Conservation (phyloP, 768 basidiomycete species). For the Lactarius pseudohatsudake region DNA sequence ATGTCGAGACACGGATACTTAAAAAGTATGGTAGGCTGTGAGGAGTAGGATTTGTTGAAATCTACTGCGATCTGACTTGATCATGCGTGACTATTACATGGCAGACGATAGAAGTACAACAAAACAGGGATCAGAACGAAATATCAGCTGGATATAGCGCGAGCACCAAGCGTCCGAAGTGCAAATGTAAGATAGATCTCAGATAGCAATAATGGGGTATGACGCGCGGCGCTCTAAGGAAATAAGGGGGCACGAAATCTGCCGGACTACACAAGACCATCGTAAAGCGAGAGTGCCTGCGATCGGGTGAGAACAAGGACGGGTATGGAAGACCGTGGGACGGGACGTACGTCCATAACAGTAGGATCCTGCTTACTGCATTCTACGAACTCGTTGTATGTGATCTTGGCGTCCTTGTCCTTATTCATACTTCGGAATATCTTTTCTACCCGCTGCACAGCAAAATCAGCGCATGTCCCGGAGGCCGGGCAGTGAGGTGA, state of each 20-base stretch:
- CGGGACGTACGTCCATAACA: conserved; percentile 81
- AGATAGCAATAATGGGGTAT: conserved; percentile 9
- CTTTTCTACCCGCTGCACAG: conserved; percentile 88
- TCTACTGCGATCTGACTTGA: conserved; percentile 8
- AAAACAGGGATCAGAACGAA: not conserved
- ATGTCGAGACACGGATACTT: conserved; percentile 76
- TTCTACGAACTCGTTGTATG: conserved; percentile 97
- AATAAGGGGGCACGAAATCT: not conserved
- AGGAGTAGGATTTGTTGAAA: conserved; percentile 27
- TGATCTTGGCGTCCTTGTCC: conserved; percentile 89
- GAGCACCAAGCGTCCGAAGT: conserved; percentile 4
- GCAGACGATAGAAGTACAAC: conserved; percentile 6
- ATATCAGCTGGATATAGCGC: conserved; percentile 9
- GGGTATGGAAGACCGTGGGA: conserved; percentile 8
- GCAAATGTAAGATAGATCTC: conserved; percentile 11
- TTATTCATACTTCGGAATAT: conserved; percentile 98
- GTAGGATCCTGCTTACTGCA: conserved; percentile 99
- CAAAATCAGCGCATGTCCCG: conserved; percentile 21
- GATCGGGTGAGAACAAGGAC: conserved; percentile 21
- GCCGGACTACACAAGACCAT: conserved; percentile 73
- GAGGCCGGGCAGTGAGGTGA: conserved; percentile 1
- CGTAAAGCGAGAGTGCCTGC: conserved; percentile 92
- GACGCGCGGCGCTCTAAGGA: not conserved
- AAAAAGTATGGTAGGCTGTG: conserved; percentile 69
- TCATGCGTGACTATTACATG: conserved; percentile 12